Percentiles rank a stretch among this genome's conserved stretches.
These are phyloP conservation scores for Ceratocystis eucalypticola DNA, from an alignment of 2,329 filamentous ascomycete species.

Conservation along the genomic window DNA sequence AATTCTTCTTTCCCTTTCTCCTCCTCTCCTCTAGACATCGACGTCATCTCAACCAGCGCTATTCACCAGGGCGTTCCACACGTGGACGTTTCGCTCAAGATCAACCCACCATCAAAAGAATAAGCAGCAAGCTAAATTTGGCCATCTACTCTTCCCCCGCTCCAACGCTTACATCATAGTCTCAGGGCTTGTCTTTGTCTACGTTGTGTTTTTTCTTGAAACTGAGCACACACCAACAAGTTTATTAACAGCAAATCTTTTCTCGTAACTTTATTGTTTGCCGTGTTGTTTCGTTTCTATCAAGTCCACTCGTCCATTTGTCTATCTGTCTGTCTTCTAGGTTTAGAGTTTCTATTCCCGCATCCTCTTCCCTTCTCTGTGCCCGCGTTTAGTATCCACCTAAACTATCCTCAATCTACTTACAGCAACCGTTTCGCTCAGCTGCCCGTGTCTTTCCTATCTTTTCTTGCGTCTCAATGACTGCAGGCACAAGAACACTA, in stretches of 20 bases:
- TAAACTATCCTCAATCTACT: background rate
- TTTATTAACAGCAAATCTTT: background rate
- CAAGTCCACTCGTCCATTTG: background rate
- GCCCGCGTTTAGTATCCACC: background rate
- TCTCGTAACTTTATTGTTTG: background rate
- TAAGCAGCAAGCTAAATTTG: background rate
- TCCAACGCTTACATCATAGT: background rate
- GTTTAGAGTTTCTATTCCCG: background rate
- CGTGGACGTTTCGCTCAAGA: conserved; percentile 93
- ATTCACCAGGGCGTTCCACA: conserved; percentile 93
- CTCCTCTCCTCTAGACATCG: conserved; percentile 49
- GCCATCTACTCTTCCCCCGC: too few species aligned
- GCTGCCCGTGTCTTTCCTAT: background rate
- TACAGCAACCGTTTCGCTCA: background rate
- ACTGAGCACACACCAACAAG: background rate
- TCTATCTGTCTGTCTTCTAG: background rate
- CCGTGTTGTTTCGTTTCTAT: background rate
- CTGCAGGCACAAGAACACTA: conserved; percentile 28
- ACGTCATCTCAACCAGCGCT: conserved; percentile 90
- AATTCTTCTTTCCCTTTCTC: conserved; percentile 15
- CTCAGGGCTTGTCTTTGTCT: background rate
- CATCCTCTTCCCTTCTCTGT: background rate
- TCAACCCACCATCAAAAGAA: conserved; percentile 29
- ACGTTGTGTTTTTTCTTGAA: background rate
- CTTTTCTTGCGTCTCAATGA: conserved; percentile 19